Conservation (phyloP, 2,329 filamentous ascomycete genomes). For the Phialophora tarda region DNA sequence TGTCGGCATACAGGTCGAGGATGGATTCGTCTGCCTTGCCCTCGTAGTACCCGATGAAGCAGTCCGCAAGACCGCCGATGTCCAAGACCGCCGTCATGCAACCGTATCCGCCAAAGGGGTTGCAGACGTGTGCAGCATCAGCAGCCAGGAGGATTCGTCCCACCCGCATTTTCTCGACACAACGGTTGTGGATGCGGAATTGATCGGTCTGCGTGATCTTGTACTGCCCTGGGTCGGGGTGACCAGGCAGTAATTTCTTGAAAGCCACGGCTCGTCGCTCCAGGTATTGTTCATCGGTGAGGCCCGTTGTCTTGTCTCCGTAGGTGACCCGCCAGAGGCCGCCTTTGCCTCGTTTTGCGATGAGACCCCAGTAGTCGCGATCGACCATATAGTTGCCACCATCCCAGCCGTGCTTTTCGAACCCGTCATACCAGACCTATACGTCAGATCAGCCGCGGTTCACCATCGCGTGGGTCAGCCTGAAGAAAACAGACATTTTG, state of each 20-base stretch:
- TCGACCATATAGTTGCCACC: conserved; percentile 61
- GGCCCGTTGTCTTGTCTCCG: conserved; percentile 58
- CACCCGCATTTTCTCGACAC: conserved; percentile 62
- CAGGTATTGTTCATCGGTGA: conserved; percentile 60
- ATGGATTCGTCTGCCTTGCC: conserved; percentile 49
- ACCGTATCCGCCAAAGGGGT: conserved; percentile 26
- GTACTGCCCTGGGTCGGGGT: conserved; percentile 64
- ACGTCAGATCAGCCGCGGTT: not conserved
- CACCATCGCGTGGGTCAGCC: not conserved
- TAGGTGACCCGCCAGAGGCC: conserved; percentile 70
- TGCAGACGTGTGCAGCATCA: conserved; percentile 61
- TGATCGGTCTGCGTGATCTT: conserved; percentile 62
- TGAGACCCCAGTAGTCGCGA: conserved; percentile 68
- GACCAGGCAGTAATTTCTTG: conserved; percentile 63
- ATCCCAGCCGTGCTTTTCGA: conserved; percentile 31
- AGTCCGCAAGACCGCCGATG: conserved; percentile 65
- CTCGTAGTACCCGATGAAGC: conserved; percentile 54
- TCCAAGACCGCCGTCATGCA: conserved; percentile 66
- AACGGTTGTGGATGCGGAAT: conserved; percentile 67
- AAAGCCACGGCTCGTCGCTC: conserved; percentile 61
- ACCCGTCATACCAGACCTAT: conserved; percentile 30
- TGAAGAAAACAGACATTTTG: conserved; percentile 21
- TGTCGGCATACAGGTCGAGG: conserved; percentile 50
- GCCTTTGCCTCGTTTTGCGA: conserved; percentile 63
- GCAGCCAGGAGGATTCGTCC: conserved; percentile 63